phyloP scores from a whole-genome alignment of 2,329 filamentous ascomycete species.

The Trichoderma atrobrunneum region DNA sequence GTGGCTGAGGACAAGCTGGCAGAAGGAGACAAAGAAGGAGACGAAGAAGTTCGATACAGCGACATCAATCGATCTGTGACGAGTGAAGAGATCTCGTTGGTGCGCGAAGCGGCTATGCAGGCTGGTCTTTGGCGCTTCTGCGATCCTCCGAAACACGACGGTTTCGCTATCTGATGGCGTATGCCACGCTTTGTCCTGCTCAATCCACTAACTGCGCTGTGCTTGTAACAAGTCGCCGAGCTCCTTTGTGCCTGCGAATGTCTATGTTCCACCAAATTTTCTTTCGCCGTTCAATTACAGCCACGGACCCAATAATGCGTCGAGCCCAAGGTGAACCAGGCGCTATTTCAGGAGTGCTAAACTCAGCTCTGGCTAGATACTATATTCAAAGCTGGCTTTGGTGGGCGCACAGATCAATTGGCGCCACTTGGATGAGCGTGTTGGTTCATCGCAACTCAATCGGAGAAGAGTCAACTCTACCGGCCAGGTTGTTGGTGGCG shows the following conservation, averaged over 20 bases:
- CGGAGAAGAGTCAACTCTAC: neutral
- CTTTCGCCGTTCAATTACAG: neutral
- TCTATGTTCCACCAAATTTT: neutral
- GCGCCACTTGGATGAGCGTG: conserved; percentile 15
- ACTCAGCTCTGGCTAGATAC: neutral
- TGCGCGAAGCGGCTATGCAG: conserved; percentile 64
- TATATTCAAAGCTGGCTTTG: neutral
- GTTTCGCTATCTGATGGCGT: conserved; percentile 46
- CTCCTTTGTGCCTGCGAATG: neutral
- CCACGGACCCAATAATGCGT: neutral
- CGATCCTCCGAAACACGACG: conserved; percentile 55
- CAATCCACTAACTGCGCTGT: neutral
- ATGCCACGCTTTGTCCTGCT: neutral
- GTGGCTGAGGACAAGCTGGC: conserved; percentile 22
- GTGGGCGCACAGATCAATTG: conserved; percentile 22
- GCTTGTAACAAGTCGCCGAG: neutral
- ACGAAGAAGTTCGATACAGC: conserved; percentile 58
- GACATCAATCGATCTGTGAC: conserved; percentile 69
- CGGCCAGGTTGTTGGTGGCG: conserved; percentile 4
- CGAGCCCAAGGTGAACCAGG: neutral
- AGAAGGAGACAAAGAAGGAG: conserved; percentile 23
- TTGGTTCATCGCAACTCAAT: neutral
- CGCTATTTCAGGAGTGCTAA: neutral
- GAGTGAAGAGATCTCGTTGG: conserved; percentile 61
- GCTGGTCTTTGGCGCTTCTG: conserved; percentile 79